A percentile compares a stretch with the other conserved stretches of the same genome.
phyloP scores from a whole-genome alignment of 2,329 filamentous ascomycete species.

The Calonectria hongkongensis region DNA sequence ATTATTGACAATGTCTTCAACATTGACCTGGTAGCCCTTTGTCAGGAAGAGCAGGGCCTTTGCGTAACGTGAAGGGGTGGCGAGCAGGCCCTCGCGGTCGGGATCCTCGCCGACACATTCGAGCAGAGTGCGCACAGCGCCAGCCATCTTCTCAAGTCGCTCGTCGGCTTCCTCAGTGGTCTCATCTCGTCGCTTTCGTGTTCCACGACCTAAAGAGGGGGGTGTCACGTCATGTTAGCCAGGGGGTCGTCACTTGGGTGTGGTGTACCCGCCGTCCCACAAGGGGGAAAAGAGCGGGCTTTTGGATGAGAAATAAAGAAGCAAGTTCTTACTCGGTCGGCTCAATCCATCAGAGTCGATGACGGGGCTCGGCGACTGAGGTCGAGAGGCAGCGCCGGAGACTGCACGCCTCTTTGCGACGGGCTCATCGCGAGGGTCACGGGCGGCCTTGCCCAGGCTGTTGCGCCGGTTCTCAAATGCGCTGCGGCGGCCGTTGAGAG shows the following conservation, averaged over 20 bases:
- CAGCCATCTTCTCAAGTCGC: conserved; percentile 75
- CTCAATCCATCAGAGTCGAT: conserved; percentile 79
- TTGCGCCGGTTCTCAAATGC: conserved; percentile 66
- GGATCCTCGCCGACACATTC: conserved; percentile 83
- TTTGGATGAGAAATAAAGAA: not conserved
- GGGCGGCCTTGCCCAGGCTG: conserved; percentile 77
- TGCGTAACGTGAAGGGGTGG: conserved; percentile 89
- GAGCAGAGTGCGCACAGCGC: conserved; percentile 78
- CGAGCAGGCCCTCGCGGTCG: conserved; percentile 78
- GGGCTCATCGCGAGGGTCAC: conserved; percentile 75
- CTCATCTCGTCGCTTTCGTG: conserved; percentile 77
- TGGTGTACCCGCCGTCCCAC: conserved; percentile 9
- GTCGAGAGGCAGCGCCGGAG: conserved; percentile 42
- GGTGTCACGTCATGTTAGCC: conserved; percentile 38
- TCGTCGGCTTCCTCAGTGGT: conserved; percentile 64
- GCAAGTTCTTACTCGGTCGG: conserved; percentile 67
- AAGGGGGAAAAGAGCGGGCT: conserved; percentile 1
- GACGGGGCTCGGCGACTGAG: conserved; percentile 69
- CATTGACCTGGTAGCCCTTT: conserved; percentile 96
- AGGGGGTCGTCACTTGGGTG: conserved; percentile 8
- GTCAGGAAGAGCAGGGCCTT: conserved; percentile 98
- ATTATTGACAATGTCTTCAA: conserved; percentile 91
- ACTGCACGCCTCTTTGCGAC: conserved; percentile 61
- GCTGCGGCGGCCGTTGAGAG: conserved; percentile 57
- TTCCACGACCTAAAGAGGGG: conserved; percentile 73